Conservation (phyloP, 495 filamentous ascomycete species). For the Aspergillus wentii region DNA sequence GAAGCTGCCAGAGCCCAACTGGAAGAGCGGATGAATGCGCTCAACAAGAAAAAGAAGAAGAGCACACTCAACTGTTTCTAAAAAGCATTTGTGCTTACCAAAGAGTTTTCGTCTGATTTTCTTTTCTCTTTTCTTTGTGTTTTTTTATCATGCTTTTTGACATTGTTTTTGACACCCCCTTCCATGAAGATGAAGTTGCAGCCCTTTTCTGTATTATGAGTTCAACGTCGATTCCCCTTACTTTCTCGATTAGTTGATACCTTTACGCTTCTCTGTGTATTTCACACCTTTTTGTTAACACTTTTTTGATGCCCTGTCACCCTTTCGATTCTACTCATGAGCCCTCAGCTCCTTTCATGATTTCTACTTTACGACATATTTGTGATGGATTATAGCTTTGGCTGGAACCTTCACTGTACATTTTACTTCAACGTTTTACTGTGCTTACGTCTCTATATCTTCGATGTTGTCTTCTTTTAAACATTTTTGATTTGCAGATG, state of each 20-base stretch:
- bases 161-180: slow-evolving; percentile 10
- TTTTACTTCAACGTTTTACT: not conserved
- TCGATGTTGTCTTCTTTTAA: slow-evolving; percentile 1
- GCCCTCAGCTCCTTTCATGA: slow-evolving; percentile 8
- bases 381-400: slow-evolving; percentile 5
- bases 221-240: slow-evolving; percentile 36
- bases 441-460: not conserved
- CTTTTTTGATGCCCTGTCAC: slow-evolving; percentile 27
- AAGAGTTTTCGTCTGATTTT: slow-evolving; percentile 5
- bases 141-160: slow-evolving; percentile 11
- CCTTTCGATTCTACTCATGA: slow-evolving; percentile 21
- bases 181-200: slow-evolving; percentile 33
- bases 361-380: slow-evolving; percentile 20
- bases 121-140: slow-evolving; percentile 11
- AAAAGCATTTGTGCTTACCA: slow-evolving; percentile 7
- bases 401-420: slow-evolving; percentile 20
- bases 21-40: slow-evolving; percentile 90
- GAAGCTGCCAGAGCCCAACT: slow-evolving; percentile 83
- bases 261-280: slow-evolving; percentile 16
- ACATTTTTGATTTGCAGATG: no score
- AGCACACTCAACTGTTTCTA: slow-evolving; percentile 95
- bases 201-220: slow-evolving; percentile 52
- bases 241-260: slow-evolving; percentile 12
- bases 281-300: slow-evolving; percentile 16
- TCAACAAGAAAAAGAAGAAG: slow-evolving; percentile 92